Conservation (phyloP, 164 flowering plant species). For the Platanus orientalis region DNA sequence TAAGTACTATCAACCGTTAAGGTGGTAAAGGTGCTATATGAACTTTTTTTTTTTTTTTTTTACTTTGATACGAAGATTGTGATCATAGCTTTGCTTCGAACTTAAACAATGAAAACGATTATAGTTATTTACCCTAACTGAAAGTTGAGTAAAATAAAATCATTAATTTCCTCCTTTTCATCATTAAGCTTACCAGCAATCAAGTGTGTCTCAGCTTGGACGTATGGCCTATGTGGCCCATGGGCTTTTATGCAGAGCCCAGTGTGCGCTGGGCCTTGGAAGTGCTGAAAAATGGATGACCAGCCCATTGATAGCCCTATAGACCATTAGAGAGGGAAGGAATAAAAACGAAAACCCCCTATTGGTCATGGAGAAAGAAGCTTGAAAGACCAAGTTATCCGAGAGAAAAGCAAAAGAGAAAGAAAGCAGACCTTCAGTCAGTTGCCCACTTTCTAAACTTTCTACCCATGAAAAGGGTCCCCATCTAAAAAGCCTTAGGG, state of each 20-base stretch:
- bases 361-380: constrained; percentile 5
- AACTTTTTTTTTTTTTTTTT: too few relatives aligned
- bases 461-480: constrained; percentile 17
- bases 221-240: too few relatives aligned
- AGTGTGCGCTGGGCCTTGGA: background rate
- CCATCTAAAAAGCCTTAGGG: constrained; percentile 19
- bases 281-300: background rate
- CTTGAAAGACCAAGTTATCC: constrained; percentile 28
- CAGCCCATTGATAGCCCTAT: background rate
- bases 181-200: background rate
- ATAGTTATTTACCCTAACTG: too few relatives aligned
- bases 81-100: background rate
- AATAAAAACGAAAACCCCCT: constrained; percentile 1
- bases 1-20: too few relatives aligned
- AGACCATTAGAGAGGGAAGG: constrained; percentile 4
- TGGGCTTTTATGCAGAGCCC: too few relatives aligned
- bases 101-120: background rate
- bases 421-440: constrained; percentile 16
- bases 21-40: too few relatives aligned
- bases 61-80: too few relatives aligned
- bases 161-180: background rate
- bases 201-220: too few relatives aligned
- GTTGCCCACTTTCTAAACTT: constrained; percentile 21
- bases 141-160: too few relatives aligned
- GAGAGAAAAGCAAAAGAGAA: constrained; percentile 12